Evolutionary conservation across 768 basidiomycete species (phyloP).

Genomic region (Dioszegia hungarica): DNA sequence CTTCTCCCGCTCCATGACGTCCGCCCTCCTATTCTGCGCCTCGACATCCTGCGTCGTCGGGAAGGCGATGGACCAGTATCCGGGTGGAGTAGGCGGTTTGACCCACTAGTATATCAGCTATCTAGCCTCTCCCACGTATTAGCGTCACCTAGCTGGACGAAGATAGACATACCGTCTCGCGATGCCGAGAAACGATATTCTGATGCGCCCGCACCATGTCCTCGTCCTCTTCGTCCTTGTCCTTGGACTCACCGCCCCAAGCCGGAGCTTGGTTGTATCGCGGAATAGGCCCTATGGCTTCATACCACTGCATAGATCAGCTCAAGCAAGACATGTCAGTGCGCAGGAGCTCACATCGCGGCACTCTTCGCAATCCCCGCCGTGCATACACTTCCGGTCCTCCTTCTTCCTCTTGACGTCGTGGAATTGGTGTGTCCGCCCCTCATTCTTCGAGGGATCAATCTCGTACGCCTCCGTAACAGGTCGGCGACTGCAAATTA

Average conservation of each 20-base stretch:
- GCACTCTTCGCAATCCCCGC: constrained; percentile 76
- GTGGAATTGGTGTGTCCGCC: constrained; percentile 65
- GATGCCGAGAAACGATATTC: constrained; percentile 42
- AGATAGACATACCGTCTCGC: constrained; percentile 20
- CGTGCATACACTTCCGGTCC: constrained; percentile 64
- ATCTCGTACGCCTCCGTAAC: constrained; percentile 62
- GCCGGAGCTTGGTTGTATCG: constrained; percentile 61
- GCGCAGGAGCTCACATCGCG: constrained; percentile 57
- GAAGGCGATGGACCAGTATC: constrained; percentile 87
- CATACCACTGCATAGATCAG: constrained; percentile 57
- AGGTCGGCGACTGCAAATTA: constrained; percentile 1
- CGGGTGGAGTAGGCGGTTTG: constrained; percentile 69
- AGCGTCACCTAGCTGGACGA: constrained; percentile 25
- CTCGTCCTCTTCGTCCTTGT: constrained; percentile 23
- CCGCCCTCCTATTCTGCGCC: constrained; percentile 69
- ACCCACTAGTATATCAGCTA: too few relatives aligned
- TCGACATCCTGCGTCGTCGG: constrained; percentile 76
- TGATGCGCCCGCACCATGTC: constrained; percentile 26
- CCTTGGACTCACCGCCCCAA: constrained; percentile 62
- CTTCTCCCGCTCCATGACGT: constrained; percentile 67
- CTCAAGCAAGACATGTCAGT: neutral
- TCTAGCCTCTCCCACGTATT: too few relatives aligned
- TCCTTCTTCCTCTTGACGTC: constrained; percentile 68
- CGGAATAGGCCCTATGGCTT: constrained; percentile 68
- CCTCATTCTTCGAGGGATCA: constrained; percentile 62